Evolutionary conservation across 2,329 filamentous ascomycete species (phyloP), one percentile per base, ranked within the genome.

Genomic region (Aureobasidium sp.): DNA sequence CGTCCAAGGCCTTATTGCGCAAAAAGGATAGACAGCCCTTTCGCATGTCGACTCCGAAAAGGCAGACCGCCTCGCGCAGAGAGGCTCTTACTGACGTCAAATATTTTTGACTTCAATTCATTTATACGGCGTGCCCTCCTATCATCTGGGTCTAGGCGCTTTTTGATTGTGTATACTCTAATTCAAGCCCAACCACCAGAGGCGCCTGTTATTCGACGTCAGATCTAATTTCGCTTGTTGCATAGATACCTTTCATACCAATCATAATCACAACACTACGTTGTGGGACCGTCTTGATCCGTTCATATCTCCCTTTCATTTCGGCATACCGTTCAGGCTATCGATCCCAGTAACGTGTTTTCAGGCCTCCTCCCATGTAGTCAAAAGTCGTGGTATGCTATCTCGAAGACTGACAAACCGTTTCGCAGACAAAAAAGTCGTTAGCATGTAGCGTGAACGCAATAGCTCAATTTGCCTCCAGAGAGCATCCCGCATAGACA

Each of bases 291-390:
- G 20, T 20, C 20, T 20, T 20, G 1, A 20, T n/a, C 46, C 55
- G 53, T 57, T 57, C 53, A 57, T 57, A 57, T 57, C 55, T 58
- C 55, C 32, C 42, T 48, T 48, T 58, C 55, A 58, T 58, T 58
- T 58, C 55, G 55, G 55, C 55, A 58, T 58, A 58, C 55, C 55
- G 55, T 58, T 58, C 55, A 58, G 55, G 55, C 55, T 58, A 58
- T 58, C 55, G 55, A 58, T 58, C 55, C 41, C 37, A 9, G 17
- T 37, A 58, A 58, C 55, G 55, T 58, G 34, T 39, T 27, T 37
- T 37, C 32, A 37, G 42, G n/a, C 34, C 23, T 4, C 42, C 39
- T 48, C 13, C 32, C 20, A 17, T 5, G 32, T 20, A 39, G 55
- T 27, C 55, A 58, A 29, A 58, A 58, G 55, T 58, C 55, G 34